Evolutionary conservation across 495 filamentous ascomycete genomes (phyloP), one percentile per base, ranked within the genome.

Genomic region (Aspergillus heteromorphus): DNA sequence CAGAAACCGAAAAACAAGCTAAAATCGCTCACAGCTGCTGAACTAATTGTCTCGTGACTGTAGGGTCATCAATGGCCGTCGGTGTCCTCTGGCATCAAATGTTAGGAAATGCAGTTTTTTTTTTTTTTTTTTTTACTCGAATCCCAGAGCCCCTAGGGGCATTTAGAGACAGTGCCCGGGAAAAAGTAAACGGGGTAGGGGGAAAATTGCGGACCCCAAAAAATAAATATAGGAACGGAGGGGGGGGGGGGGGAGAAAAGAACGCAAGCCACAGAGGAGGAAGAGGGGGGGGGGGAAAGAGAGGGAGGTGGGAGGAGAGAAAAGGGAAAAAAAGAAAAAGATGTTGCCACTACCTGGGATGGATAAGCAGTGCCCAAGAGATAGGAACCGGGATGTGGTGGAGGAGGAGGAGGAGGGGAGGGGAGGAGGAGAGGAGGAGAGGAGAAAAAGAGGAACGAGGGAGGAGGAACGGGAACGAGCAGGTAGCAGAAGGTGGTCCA

Each of bases 51-150:
- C 54, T 66, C 61, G 62, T 61, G 65, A 55, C 51, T 52, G 57
- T 56, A 45, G 56, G 49, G 57, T 59, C 59, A 65, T 65, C 57
- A 66, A 61, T 61, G 59, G 49, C 54, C 29, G 55, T 53, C 57
- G 64, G 64, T 66, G 61, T 65, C 61, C 56, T 65, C 41, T 59
- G 60, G 63, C 58, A 65, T 59, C 53, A 60, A 56, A 41, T 23
- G 43, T 57, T 55, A 40, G 41, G 27, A 53, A n/a, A n/a, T n/a
- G n/a, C n/a, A n/a, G 45, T 36, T 41, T 53, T 53, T 53, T 59
- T 59, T 64, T 57, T 49, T 55, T 49, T 57, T 53, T 48, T 58
- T 56, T 57, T 30, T 49, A n/a, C n/a, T n/a, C n/a, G n/a, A n/a
- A n/a, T n/a, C n/a, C n/a, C 49, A 36, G 31, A 47, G n/a, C 34